These are phyloP conservation scores for Diplocarpon rosae DNA, from an alignment of 2,329 filamentous ascomycete species.

Conservation along the genomic window DNA sequence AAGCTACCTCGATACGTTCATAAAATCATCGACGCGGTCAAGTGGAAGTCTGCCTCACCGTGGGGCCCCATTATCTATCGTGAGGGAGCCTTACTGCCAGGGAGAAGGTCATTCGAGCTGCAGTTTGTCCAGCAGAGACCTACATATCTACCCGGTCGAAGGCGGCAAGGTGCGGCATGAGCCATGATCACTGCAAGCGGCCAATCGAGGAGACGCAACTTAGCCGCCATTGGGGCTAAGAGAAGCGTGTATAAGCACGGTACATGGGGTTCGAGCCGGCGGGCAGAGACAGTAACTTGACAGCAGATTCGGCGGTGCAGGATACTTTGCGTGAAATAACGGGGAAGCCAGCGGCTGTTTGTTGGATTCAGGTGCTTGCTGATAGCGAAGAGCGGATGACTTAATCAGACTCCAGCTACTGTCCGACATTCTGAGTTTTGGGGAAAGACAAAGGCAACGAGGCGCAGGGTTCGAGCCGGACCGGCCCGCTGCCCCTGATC, in stretches of 20 bases:
- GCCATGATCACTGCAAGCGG: constrained; percentile 11
- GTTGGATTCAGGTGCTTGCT: background rate
- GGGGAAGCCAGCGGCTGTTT: constrained; percentile 7
- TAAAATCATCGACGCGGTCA: constrained; percentile 10
- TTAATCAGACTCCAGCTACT: too few species aligned
- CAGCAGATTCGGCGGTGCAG: background rate
- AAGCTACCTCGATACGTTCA: constrained; percentile 4
- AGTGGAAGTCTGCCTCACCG: constrained; percentile 13
- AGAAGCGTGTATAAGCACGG: constrained; percentile 1
- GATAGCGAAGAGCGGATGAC: background rate
- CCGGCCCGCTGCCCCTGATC: background rate
- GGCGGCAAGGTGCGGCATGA: constrained; percentile 18
- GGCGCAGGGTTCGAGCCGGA: constrained; percentile 7
- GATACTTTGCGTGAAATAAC: background rate
- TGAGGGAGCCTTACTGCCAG: constrained; percentile 13
- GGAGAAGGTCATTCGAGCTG: constrained; percentile 7
- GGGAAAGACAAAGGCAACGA: background rate
- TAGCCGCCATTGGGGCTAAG: constrained; percentile 4
- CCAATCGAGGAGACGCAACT: constrained; percentile 11
- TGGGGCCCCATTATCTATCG: constrained; percentile 9
- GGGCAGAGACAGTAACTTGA: background rate
- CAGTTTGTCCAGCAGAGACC: constrained; percentile 8
- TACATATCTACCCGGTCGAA: constrained; percentile 16
- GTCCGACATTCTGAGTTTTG: background rate
- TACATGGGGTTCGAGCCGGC: constrained; percentile 1